These are phyloP conservation scores for Sclerotinia minor DNA, from an alignment of 2,329 filamentous ascomycete genomes.

Conservation along the genomic window DNA sequence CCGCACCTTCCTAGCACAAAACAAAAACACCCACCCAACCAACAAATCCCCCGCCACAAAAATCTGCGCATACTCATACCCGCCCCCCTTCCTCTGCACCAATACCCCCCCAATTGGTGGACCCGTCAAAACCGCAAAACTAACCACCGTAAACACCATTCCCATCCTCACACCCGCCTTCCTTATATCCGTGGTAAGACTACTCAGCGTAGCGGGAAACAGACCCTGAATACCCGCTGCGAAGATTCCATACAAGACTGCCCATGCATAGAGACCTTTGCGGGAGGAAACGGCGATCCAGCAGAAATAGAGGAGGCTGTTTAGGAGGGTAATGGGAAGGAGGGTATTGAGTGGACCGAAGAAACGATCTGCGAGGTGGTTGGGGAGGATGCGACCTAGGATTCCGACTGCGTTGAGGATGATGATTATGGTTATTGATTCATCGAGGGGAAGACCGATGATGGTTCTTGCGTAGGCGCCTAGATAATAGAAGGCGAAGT, in stretches of 20 bases:
- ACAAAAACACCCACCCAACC: constrained; percentile 46
- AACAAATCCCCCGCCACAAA: constrained; percentile 50
- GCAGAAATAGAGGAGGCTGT: constrained; percentile 44
- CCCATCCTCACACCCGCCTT: constrained; percentile 58
- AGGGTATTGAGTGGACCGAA: constrained; percentile 55
- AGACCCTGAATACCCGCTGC: constrained; percentile 53
- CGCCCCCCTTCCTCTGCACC: constrained; percentile 47
- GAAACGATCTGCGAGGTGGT: constrained; percentile 49
- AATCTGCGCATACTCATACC: constrained; percentile 53
- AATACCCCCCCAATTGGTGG: constrained; percentile 56
- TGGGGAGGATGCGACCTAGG: constrained; percentile 50
- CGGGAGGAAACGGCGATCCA: constrained; percentile 52
- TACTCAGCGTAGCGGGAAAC: constrained; percentile 53
- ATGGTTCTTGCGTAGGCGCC: constrained; percentile 44
- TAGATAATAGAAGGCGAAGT: constrained; percentile 47
- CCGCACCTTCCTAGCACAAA: constrained; percentile 45
- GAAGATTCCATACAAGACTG: constrained; percentile 52
- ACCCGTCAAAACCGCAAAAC: constrained; percentile 55
- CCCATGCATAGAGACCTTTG: constrained; percentile 51
- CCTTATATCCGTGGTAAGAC: constrained; percentile 52
- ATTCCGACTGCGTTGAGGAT: constrained; percentile 55
- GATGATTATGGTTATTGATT: constrained; percentile 52
- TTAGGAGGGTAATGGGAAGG: constrained; percentile 46
- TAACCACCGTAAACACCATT: constrained; percentile 54
- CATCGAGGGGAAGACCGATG: constrained; percentile 44